Conservation (phyloP, 106 monocot species). For the Platanthera zijinensis region DNA sequence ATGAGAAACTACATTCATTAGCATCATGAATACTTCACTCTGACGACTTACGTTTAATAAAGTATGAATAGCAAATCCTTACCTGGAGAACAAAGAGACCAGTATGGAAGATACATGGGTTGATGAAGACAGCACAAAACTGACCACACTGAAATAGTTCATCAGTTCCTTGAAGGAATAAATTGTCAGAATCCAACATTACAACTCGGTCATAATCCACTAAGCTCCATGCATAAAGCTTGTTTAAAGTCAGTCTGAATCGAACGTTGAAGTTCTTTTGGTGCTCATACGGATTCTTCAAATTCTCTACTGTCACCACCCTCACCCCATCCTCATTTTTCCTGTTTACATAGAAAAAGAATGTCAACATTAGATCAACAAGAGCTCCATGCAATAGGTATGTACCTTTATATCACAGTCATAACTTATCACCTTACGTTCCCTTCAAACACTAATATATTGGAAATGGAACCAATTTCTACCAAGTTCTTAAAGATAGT, state of each 20-base stretch:
- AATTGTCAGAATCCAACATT: conserved; percentile 94
- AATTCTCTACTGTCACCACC: conserved; percentile 67
- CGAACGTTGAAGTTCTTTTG: conserved; percentile 63
- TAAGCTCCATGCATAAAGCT: conserved; percentile 96
- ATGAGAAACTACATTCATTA: neutral
- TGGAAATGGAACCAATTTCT: neutral
- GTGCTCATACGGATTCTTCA: conserved; percentile 77
- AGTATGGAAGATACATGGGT: conserved; percentile 95
- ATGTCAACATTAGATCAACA: neutral
- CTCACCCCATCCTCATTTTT: conserved; percentile 68
- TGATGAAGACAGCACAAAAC: conserved; percentile 93
- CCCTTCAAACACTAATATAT: neutral
- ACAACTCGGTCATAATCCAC: conserved; percentile 85
- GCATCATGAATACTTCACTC: neutral
- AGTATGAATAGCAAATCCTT: neutral
- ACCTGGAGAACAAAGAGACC: conserved; percentile 95
- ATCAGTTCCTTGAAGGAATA: conserved; percentile 84
- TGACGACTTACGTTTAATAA: neutral
- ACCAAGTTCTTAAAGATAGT: neutral
- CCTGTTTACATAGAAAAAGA: conserved; percentile 28
- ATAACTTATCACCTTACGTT: neutral
- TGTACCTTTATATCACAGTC: neutral
- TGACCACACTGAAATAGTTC: conserved; percentile 97
- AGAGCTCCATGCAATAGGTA: neutral
- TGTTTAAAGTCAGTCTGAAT: conserved; percentile 85